Base-by-base conservation (phyloP, 140 eudicot genomes). In the Anethum foeniculum region DNA sequence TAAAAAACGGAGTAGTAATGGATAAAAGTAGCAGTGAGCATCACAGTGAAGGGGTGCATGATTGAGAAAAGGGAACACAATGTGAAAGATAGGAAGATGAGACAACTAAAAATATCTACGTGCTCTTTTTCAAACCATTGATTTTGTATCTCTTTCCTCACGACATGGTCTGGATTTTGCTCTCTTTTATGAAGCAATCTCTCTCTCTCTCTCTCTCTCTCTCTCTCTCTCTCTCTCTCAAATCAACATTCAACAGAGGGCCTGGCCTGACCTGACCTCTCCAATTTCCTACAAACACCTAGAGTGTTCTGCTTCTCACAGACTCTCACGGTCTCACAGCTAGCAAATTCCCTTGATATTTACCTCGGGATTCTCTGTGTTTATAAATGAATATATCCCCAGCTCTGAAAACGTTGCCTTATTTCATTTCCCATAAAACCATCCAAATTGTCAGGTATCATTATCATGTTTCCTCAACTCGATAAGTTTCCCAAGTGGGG, bases 71-170 rank as follows among this genome's bases (percentile, higher is more conserved):
- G 88, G 92, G 72, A 80, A 81, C 85, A 86, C 83, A 65, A 16
- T 75, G 41, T 28, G 44, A 25, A 43, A 36, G 28, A 74, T 23
- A 10, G 25, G 41, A 13, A 68, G 38, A 44, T 39, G 43, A 73
- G 68, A 77, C 77, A 74, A 81, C 39, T 34, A 34, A 30, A 60
- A n/a, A 67, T 32, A 68, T 28, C 25, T 80, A 86, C 87, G 92
- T 89, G 92, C 87, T 56, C 47, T 13, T 81, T 12, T 84, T 82
- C 15, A 75, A 75, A 58, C 92, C 92, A 82, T 89, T 86, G 77
- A 80, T 68, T 68, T 83, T 82, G 87, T 82, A 75, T 80, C 90
- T 88, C 82, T 65, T 76, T 52, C 81, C 64, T 76, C 82, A 43
- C 84, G 78, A 71, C 86, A 85, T 79, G 30, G 38, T 79, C 56